Conservation (phyloP, 495 filamentous ascomycete genomes). For the Hypoxylon fuscum region DNA sequence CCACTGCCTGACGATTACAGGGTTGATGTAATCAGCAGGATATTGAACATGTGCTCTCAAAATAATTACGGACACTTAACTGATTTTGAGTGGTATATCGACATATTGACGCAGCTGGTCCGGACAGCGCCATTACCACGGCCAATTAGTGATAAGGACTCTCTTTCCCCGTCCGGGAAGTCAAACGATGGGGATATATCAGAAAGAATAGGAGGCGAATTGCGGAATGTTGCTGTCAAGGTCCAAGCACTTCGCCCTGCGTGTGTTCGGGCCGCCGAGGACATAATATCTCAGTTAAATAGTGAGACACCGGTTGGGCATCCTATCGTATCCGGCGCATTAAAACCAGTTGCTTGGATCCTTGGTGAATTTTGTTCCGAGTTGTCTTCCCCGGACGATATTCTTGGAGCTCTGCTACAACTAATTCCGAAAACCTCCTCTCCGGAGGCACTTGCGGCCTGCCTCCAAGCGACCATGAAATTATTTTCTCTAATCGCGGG, state of each 20-base stretch:
- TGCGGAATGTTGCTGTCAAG: conserved; percentile 90
- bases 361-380: conserved; percentile 83
- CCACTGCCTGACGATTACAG: conserved; percentile 84
- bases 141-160: conserved; percentile 43
- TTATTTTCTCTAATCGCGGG: conserved; percentile 74
- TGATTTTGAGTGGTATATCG: conserved; percentile 98
- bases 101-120: conserved; percentile 81
- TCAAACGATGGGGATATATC: conserved; percentile 61
- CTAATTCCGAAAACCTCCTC: conserved; percentile 64
- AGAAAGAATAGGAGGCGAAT: conserved; percentile 79
- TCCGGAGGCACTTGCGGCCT: conserved; percentile 72
- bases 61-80: conserved; percentile 83
- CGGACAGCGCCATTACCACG: conserved; percentile 63
- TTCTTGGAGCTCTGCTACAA: conserved; percentile 77
- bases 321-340: conserved; percentile 61
- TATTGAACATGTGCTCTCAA: conserved; percentile 90
- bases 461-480: conserved; percentile 88
- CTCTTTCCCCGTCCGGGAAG: conserved; percentile 53
- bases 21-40: conserved; percentile 76
- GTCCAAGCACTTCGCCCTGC: conserved; percentile 81
- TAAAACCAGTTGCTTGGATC: conserved; percentile 82
- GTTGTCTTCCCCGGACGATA: conserved; percentile 69
- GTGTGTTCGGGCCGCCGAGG: conserved; percentile 84
- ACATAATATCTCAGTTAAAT: conserved; percentile 65
- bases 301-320: conserved; percentile 53